These are phyloP conservation scores for Suillus paluster DNA, from an alignment of 768 basidiomycete species.

Conservation along the genomic window DNA sequence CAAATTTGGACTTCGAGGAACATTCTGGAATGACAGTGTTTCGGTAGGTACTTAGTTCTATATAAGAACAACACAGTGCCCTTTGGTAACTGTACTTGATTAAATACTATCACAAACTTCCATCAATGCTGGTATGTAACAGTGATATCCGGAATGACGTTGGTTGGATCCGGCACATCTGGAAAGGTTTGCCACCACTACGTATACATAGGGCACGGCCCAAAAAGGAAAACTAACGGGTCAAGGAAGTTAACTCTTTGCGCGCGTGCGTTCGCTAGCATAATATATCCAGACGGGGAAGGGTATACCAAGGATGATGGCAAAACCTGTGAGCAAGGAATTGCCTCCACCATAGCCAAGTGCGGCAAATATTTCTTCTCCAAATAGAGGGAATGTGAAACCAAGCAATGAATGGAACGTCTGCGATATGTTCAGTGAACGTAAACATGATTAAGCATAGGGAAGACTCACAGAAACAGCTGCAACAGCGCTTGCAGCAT, in stretches of 20 bases:
- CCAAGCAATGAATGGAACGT: constrained; percentile 66
- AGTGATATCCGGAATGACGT: too few relatives aligned
- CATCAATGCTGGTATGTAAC: too few relatives aligned
- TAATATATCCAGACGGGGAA: constrained; percentile 77
- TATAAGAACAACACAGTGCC: too few relatives aligned
- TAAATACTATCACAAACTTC: too few relatives aligned
- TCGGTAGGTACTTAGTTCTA: too few relatives aligned
- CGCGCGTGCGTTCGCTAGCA: constrained; percentile 60
- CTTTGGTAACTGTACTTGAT: too few relatives aligned
- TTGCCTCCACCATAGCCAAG: constrained; percentile 72
- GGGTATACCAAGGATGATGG: constrained; percentile 65
- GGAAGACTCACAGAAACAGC: constrained; percentile 56
- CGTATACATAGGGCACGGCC: too few relatives aligned
- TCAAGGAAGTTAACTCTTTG: constrained; percentile 44
- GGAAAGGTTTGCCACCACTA: too few relatives aligned
- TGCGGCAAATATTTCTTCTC: constrained; percentile 61
- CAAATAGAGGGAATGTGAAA: constrained; percentile 70
- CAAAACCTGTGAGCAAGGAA: constrained; percentile 62
- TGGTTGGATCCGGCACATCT: too few relatives aligned
- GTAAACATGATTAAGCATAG: not conserved
- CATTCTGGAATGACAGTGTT: too few relatives aligned
- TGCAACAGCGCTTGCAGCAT: constrained; percentile 66
- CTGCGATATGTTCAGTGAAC: constrained; percentile 27
- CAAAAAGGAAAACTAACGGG: constrained; percentile 11
- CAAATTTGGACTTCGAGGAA: too few relatives aligned